Evolutionary conservation across 768 basidiomycete species (phyloP), one percentile per base, ranked within the genome.

Genomic region (Tubosaeta sp.): DNA sequence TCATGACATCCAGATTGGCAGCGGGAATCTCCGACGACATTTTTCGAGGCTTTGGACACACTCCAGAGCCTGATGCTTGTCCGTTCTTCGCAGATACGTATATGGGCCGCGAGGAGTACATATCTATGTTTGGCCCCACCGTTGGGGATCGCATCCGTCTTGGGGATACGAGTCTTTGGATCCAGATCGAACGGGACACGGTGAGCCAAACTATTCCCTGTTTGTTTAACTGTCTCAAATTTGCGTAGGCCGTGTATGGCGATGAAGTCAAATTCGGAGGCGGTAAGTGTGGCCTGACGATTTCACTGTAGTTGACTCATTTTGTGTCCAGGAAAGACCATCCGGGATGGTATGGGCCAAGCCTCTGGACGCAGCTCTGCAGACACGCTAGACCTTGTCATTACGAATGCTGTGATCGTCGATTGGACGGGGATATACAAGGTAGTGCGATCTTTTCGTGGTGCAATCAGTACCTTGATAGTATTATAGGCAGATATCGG

Each of bases 211-310:
- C n/a, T 13, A 22, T 35, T 21, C 29, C 31, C 44, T 22, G 13
- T 10, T 31, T 5, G 32, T 39, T 55, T 21, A 31, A 6, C 45
- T 22, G 14, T 48, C 32, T 22, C 12, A n/a, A 49, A 8, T 9
- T 54, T 24, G 29, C 2, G 2, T 51, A 90, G 84, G 89, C 94
- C 5, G 73, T 83, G 4, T 95, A 96, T 63, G 96, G 95, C 2
- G 95, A 98, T 52, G 95, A 98, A 70, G 87, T 90, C 71, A 98
- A 97, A 71, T 99, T 99, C 60, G 96, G 96, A 8, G 95, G 94
- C 62, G 95, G 92, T 84, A 60, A 55, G 71, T 36, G 13, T 40
- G 0, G 11, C 7, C 19, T 22, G 19, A 35, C 47, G 16, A 10
- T 13, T 38, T 39, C 27, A 27, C 29, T 22, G 19, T 9, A 18